phyloP scores from a whole-genome alignment of 352 stramenopile genomes.

The Phytophthora kernoviae region DNA sequence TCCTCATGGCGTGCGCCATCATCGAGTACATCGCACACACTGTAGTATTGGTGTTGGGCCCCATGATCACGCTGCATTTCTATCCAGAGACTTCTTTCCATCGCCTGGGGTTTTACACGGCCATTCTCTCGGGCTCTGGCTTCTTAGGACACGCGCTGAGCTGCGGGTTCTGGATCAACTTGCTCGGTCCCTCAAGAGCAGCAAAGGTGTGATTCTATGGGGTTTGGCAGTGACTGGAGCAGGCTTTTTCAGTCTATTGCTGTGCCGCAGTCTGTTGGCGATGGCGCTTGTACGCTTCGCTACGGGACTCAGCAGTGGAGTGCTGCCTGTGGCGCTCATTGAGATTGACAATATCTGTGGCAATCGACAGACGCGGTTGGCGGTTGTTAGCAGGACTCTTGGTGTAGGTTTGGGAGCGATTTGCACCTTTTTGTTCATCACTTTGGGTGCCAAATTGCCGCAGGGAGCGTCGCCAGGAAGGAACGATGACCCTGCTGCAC shows the following conservation, averaged over 20 bases:
- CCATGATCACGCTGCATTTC: constrained; percentile 81
- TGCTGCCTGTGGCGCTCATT: constrained; percentile 73
- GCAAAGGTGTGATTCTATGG: constrained; percentile 85
- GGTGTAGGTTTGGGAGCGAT: constrained; percentile 60
- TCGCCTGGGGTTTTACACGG: constrained; percentile 79
- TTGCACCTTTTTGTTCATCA: constrained; percentile 57
- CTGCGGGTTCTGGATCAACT: constrained; percentile 82
- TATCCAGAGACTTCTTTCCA: constrained; percentile 76
- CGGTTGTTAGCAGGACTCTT: constrained; percentile 68
- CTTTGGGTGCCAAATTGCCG: constrained; percentile 53
- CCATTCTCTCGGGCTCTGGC: constrained; percentile 64
- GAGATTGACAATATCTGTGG: constrained; percentile 87
- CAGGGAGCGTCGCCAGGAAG: constrained; percentile 6
- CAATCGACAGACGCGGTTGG: constrained; percentile 71
- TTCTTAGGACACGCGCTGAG: constrained; percentile 75
- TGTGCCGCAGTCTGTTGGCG: constrained; percentile 79
- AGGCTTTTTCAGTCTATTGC: constrained; percentile 73
- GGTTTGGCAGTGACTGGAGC: constrained; percentile 68
- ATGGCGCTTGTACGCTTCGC: constrained; percentile 81
- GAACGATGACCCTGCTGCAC: constrained; percentile 34
- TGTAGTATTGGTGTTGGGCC: constrained; percentile 68
- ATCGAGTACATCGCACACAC: constrained; percentile 81
- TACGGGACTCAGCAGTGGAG: constrained; percentile 76
- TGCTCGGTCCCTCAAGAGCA: constrained; percentile 75
- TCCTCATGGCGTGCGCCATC: constrained; percentile 80